These are phyloP conservation scores for Exutisphaerella laricina DNA, from an alignment of 2,329 filamentous ascomycete species.

Conservation along the genomic window DNA sequence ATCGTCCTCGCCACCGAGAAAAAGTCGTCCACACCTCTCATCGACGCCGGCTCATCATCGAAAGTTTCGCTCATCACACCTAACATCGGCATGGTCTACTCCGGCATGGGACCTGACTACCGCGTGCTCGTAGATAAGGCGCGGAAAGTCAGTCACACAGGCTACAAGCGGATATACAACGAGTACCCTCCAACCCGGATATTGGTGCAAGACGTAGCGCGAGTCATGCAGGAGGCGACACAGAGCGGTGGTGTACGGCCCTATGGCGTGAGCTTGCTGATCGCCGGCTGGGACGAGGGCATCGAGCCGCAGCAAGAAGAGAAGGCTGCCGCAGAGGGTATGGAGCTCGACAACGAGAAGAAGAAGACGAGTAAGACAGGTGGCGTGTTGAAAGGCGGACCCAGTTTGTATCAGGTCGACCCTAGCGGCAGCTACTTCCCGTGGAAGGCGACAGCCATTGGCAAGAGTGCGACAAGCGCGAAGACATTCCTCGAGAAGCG, in stretches of 20 bases:
- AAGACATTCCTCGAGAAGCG: conserved; percentile 99
- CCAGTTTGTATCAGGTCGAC: conserved; percentile 97
- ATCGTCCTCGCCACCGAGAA: conserved; percentile 99
- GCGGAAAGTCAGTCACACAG: conserved; percentile 95
- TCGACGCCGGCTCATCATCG: conserved; percentile 88
- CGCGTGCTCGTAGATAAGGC: conserved; percentile 95
- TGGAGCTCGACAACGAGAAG: conserved; percentile 52
- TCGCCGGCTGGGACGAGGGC: conserved; percentile 97
- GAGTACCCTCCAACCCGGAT: conserved; percentile 99
- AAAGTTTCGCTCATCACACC: conserved; percentile 98
- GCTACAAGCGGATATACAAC: conserved; percentile 99
- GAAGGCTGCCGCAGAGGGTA: conserved; percentile 53
- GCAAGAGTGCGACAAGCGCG: conserved; percentile 95
- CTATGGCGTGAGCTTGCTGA: conserved; percentile 90
- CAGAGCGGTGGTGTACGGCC: conserved; percentile 96
- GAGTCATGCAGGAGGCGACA: conserved; percentile 98
- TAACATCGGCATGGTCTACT: conserved; percentile 99
- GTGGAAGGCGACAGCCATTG: conserved; percentile 98
- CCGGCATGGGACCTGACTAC: conserved; percentile 98
- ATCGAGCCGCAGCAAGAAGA: conserved; percentile 77
- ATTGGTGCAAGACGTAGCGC: conserved; percentile 95
- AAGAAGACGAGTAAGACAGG: conserved; percentile 81
- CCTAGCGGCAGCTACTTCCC: conserved; percentile 99
- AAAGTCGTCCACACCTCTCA: conserved; percentile 96
- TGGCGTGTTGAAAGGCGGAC: conserved; percentile 89